Conservation (phyloP, 192 early-diverging fungal species). For the Geranomyces michiganensis region DNA sequence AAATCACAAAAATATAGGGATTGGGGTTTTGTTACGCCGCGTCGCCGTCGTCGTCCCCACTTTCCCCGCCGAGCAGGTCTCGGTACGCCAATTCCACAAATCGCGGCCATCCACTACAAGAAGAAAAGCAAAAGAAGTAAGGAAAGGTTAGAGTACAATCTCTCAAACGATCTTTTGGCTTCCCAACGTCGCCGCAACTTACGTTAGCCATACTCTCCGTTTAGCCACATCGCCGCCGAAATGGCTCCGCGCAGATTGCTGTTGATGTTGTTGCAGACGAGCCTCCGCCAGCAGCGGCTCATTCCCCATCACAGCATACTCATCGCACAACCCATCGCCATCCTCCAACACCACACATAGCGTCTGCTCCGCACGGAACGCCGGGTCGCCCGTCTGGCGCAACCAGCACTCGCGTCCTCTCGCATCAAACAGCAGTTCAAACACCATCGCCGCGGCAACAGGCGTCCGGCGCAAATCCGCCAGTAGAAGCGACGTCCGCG, state of each 20-base stretch:
- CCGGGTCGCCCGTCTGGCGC: constrained; percentile 52
- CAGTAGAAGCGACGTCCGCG: constrained; percentile 45
- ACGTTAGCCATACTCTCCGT: constrained; percentile 2
- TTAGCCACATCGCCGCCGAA: not conserved
- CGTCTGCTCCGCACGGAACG: constrained; percentile 54
- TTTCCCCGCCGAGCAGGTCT: constrained; percentile 9
- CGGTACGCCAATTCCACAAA: constrained; percentile 23
- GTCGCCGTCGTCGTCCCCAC: not conserved
- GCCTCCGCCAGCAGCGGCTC: no score
- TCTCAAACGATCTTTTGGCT: not conserved
- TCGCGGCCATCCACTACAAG: constrained; percentile 16
- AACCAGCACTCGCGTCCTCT: constrained; percentile 52
- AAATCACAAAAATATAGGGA: no score
- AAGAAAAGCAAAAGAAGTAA: not conserved
- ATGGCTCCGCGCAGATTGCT: not conserved
- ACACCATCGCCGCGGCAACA: constrained; percentile 46
- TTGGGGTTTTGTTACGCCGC: not conserved
- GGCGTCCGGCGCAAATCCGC: constrained; percentile 47
- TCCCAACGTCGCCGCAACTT: not conserved
- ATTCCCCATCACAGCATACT: constrained; percentile 1
- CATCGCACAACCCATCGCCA: constrained; percentile 7
- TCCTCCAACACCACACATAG: constrained; percentile 31
- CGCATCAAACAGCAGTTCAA: constrained; percentile 62
- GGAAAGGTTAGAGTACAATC: no score
- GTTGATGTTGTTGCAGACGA: no score